These are phyloP conservation scores for Solanum chilense DNA, from an alignment of 257 asterid species.

Conservation along the genomic window DNA sequence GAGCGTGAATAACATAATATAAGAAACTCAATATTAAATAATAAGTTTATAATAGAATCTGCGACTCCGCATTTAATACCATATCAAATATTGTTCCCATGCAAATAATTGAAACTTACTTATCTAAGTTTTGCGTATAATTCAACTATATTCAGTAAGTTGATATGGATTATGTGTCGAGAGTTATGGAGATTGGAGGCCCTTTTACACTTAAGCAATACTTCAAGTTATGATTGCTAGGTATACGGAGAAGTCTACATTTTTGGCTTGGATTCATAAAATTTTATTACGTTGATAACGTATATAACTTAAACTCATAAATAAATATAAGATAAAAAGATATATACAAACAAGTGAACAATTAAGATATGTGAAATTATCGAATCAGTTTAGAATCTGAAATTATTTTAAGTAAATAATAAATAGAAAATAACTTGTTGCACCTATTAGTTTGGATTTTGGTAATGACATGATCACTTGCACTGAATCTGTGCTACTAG, in stretches of 20 bases:
- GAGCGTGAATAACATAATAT: not conserved
- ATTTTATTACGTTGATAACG: not conserved
- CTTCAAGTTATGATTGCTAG: not conserved
- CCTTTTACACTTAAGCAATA: not conserved
- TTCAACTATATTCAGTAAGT: not conserved
- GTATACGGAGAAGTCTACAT: not conserved
- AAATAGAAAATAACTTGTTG: not conserved
- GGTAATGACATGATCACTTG: not conserved
- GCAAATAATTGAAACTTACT: not conserved
- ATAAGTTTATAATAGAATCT: fast-evolving
- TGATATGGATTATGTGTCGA: not conserved
- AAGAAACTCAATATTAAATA: not conserved
- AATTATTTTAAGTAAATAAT: too few species aligned
- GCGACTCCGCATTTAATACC: not conserved
- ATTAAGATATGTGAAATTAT: too few species aligned
- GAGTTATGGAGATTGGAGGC: not conserved
- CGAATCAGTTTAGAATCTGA: fast-evolving
- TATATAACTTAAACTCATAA: not conserved
- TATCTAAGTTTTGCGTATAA: not conserved
- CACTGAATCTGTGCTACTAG: not conserved
- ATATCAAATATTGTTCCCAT: not conserved
- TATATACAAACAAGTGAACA: not conserved
- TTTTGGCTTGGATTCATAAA: not conserved
- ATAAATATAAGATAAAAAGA: not conserved
- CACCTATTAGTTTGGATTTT: not conserved